A percentile compares a stretch with the other conserved stretches of the same genome.
These are phyloP conservation scores for Calonectria ilicicola DNA, from an alignment of 2,329 filamentous ascomycete species.

Conservation along the genomic window DNA sequence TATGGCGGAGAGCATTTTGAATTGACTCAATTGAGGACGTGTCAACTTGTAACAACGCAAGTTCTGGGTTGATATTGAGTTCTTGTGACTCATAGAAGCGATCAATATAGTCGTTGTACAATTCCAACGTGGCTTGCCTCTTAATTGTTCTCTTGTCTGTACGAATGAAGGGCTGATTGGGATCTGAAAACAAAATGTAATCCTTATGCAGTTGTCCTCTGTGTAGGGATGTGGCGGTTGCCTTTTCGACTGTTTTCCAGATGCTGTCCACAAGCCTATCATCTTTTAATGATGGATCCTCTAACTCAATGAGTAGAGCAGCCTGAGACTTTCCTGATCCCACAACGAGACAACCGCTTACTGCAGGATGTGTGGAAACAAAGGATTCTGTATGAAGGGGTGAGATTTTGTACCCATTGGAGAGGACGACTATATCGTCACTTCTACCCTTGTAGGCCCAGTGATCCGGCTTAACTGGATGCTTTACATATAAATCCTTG, in stretches of 20 bases:
- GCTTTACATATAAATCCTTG: conserved; percentile 45
- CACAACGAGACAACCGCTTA: conserved; percentile 42
- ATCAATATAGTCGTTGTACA: conserved; percentile 60
- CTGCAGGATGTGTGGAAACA: conserved; percentile 39
- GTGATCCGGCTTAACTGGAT: conserved; percentile 42
- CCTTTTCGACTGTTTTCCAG: conserved; percentile 56
- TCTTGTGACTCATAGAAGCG: conserved; percentile 51
- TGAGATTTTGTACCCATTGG: conserved; percentile 47
- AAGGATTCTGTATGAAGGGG: conserved; percentile 45
- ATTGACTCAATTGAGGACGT: conserved; percentile 38
- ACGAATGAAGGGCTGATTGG: conserved; percentile 55
- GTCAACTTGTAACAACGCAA: conserved; percentile 28
- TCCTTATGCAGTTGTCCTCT: conserved; percentile 56
- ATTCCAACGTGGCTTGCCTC: conserved; percentile 50
- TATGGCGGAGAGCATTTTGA: conserved; percentile 28
- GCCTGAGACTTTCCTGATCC: conserved; percentile 42
- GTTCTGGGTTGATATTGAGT: conserved; percentile 19
- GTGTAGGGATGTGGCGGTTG: conserved; percentile 53
- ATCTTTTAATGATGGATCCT: conserved; percentile 30
- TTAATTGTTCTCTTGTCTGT: conserved; percentile 61
- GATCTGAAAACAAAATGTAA: conserved; percentile 54
- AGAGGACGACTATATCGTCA: conserved; percentile 46
- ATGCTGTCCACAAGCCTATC: conserved; percentile 53
- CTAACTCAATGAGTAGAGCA: conserved; percentile 43
- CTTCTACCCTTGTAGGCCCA: conserved; percentile 46